Percentiles rank a stretch among this genome's conserved stretches.
phyloP scores from a whole-genome alignment of 345 rosid species.

The Pistacia vera region DNA sequence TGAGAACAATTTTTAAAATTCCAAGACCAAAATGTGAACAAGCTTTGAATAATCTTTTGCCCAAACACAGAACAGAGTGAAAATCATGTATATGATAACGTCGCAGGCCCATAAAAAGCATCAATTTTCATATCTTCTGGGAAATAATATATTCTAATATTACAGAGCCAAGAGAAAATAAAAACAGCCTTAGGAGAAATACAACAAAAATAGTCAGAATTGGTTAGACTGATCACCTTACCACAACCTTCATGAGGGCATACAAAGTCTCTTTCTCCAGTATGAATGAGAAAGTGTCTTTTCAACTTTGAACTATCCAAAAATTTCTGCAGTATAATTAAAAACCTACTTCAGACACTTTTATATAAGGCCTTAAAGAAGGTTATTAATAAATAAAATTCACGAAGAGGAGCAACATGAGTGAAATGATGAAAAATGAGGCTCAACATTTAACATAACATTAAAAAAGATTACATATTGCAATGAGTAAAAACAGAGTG shows the following conservation, averaged over 20 bases:
- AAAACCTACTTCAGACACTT: neutral
- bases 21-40: no score
- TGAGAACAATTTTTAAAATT: no score
- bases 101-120: neutral
- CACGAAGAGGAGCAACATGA: neutral
- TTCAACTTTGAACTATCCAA: constrained; percentile 97
- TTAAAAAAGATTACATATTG: neutral
- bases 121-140: neutral
- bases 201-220: constrained; percentile 7
- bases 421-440: neutral
- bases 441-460: neutral
- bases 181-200: neutral
- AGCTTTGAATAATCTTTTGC: no score
- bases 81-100: no score
- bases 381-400: neutral
- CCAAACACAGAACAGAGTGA: neutral
- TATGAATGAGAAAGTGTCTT: constrained; percentile 92
- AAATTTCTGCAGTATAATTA: constrained; percentile 76
- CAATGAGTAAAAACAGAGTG: neutral
- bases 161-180: neutral
- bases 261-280: constrained; percentile 80
- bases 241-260: constrained; percentile 99
- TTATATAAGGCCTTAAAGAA: constrained; percentile 12
- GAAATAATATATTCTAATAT: neutral
- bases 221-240: constrained; percentile 63